Evolutionary conservation across 495 filamentous ascomycete species (phyloP), one percentile per base, ranked within the genome.

Genomic region (Cenococcum geophilum): DNA sequence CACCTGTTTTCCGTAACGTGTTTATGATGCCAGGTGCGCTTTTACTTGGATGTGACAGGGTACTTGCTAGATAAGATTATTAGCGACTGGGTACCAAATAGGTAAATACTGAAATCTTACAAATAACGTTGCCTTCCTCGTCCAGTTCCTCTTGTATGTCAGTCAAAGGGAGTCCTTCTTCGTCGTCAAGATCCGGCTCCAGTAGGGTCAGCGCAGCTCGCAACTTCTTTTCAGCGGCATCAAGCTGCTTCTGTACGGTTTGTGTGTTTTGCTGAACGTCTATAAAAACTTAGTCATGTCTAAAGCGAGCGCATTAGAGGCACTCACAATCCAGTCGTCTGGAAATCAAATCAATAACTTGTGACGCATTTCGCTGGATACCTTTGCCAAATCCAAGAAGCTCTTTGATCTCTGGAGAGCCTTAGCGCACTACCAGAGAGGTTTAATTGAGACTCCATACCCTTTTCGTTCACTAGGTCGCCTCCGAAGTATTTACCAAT

Each of bases 121-220:
- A 86, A 34, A 96, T 76, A 11, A 97, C 80, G 68, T 96, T 92
- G 18, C 83, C 93, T 18, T 96, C 85, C 20, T 96, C 92, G 71
- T 98, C 93, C 49, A 98, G 76, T 74, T 96, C 86, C 72, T 98
- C 92, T 45, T 85, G 74, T 61, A 98, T 97, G 56, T 97, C 92
- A 21, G 83, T 88, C 55, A 96, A 79, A 2, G 90, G 87, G 49
- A 91, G 71, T 60, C 85, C 77, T 36, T 86, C 86, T 58, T 88
- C 86, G 40, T 80, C 81, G 21, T 73, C 77, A 20, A 70, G 54
- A 23, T 75, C 76, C 16, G 73, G 73, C 23, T 68, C 64, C 25
- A 62, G 64, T 18, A 74, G 37, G 4, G 72, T 62, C 47, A 54
- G 52, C 11, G 83, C 62, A 4, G 79, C 80, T 5, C 80, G 78